These are phyloP conservation scores for Coelastrella sp. DNA, from an alignment of 139 green algal genomes.

Conservation along the genomic window DNA sequence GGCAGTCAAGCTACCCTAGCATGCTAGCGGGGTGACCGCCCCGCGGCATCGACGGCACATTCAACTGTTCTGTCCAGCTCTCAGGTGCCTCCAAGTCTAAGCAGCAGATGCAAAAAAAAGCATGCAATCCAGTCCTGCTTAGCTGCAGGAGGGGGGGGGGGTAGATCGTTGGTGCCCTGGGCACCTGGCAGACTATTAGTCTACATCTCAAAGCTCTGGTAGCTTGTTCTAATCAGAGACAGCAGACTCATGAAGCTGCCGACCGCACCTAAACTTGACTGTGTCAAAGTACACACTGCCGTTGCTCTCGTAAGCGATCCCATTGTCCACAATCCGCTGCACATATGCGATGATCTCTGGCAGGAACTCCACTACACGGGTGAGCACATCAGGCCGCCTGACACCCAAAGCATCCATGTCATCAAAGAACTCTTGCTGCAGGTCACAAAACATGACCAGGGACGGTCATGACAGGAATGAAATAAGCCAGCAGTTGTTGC, in stretches of 20 bases:
- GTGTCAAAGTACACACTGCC: constrained; percentile 99
- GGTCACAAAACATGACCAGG: not conserved
- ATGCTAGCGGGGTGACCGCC: too few species aligned
- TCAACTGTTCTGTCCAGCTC: too few species aligned
- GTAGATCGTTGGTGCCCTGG: too few species aligned
- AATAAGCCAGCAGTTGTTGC: too few species aligned
- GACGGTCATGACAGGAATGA: not conserved
- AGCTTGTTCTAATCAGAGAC: not conserved
- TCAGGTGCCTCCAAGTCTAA: too few species aligned
- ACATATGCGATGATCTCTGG: constrained; percentile 73
- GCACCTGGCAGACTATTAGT: too few species aligned
- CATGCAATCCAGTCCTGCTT: too few species aligned
- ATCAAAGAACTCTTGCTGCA: constrained; percentile 90
- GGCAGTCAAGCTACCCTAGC: too few species aligned
- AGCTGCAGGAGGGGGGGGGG: too few species aligned
- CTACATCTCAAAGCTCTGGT: too few species aligned
- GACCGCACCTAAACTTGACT: constrained; percentile 78
- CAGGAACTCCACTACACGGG: constrained; percentile 96
- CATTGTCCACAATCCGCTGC: constrained; percentile 87
- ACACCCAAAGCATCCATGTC: constrained; percentile 93
- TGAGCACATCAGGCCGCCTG: constrained; percentile 86
- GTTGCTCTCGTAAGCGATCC: constrained; percentile 91
- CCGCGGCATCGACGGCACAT: too few species aligned
- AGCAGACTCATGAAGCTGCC: not conserved
- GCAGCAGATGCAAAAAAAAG: too few species aligned